Base-by-base conservation (phyloP, 2,329 filamentous ascomycete species). In the Arachnomyces sp. region DNA sequence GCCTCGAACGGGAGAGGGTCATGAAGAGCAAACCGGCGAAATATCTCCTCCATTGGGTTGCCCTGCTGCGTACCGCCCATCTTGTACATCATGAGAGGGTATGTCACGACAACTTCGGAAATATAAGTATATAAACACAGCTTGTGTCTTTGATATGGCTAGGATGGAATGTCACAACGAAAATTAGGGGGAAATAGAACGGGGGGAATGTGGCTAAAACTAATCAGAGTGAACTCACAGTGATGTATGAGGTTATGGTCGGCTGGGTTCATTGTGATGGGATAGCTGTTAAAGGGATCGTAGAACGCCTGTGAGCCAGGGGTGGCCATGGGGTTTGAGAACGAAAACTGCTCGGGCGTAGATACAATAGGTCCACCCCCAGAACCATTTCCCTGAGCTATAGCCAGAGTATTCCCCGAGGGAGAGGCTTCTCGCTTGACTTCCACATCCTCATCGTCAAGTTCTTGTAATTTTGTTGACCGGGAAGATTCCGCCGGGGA, bases 51-150 rank as follows among this genome's bases (percentile, higher is more conserved):
- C 43, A 58, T 54, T 9, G 56, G 56, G 33, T 59, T 58, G 25
- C 52, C 44, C 31, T 53, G 48, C 7, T 52, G 39, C 2, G 48
- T 45, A 29, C 51, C 48, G 37, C 47, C 51, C 42, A 59, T 53
- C 38, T 58, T 59, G 42, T 59, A 59, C 56, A 59, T 59, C 55
- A 58, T 59, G 18, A 55, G 50, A n/a, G 56, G 56, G 40, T 59
- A 59, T 11, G 50, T 56, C 17, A 54, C 51, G 30, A 58, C 50
- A 49, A 56, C 56, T 59, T 45, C 7, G n/a, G 15, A 34, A 37
- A 34, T 16, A 36, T 21, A 6, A 17, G 32, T 34, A 28, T 17
- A 38, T 30, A 35, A 31, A 39, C 14, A 6, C 13, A 25, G 21
- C 29, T 15, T 17, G 15, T 34, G 9, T 13, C 9, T 12, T 15